Base-by-base conservation (phyloP, 495 filamentous ascomycete genomes). In the Recurvomyces mirabilis region DNA sequence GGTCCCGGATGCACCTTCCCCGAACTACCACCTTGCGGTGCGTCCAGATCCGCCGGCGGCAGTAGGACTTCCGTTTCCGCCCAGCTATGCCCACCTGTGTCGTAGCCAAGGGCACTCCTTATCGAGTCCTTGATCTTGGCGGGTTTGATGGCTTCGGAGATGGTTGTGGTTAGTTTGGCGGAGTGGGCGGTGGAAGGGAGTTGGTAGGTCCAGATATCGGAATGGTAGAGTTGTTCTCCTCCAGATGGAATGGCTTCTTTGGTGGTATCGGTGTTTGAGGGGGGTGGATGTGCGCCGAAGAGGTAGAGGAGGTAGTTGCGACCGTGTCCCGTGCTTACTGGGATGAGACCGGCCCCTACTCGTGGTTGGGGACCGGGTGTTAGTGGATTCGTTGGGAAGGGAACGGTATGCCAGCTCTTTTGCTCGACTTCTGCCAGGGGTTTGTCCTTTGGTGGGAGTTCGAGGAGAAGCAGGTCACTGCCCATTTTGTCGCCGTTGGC, bases 1-100 rank as follows among this genome's bases (percentile, higher is more conserved):
- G 70, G 70, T 0, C 71, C 70, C 0, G 73, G 71, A 55, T 76
- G 73, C 7, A 67, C 55, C 46, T 75, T 74, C 0, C 71, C 71
- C n/a, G n/a, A n/a, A n/a, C n/a, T n/a, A n/a, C n/a, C n/a, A n/a
- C n/a, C n/a, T 25, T 59, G 59, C 4, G 45, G 39, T 13, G 40
- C 41, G 19, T 52, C 51, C 29, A 60, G 47, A 52, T 73, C 66
- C 40, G 61, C 26, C 1, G 64, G 63, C 14, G 65, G 47, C n/a
- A n/a, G n/a, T 15, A 65, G 53, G 1, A 75, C 52, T 24, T 68
- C 69, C 1, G 65, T 69, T 43, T 72, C 65, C 3, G 62, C 63
- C 71, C 71, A 74, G 14, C 51, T 64, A 5, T 59, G 60, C 44
- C 56, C 52, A 0, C 67, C 67, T 1, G 63, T 65, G 1, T 66